A percentile compares a stretch with the other conserved stretches of the same genome.
Conservation (phyloP, 2,329 filamentous ascomycete species). For the Pseudonectria foliicola region DNA sequence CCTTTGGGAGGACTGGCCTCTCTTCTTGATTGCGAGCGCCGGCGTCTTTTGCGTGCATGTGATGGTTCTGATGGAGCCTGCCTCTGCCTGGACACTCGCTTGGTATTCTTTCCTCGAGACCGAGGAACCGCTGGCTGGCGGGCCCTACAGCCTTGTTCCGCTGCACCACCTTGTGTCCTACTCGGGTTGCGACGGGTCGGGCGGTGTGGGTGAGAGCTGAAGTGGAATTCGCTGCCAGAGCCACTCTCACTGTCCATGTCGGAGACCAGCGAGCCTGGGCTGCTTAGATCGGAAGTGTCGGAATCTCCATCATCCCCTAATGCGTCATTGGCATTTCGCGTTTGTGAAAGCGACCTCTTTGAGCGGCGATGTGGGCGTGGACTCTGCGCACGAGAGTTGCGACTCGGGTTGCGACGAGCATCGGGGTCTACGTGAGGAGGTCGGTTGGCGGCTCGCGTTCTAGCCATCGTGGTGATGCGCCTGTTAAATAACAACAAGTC, state of each 20-base stretch:
- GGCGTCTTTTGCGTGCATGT: slow-evolving; percentile 15
- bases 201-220: slow-evolving; percentile 4
- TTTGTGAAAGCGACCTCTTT: slow-evolving; percentile 9
- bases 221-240: slow-evolving; percentile 4
- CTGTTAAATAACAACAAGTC: slow-evolving; percentile 4
- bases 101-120: neutral
- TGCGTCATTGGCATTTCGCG: slow-evolving; percentile 6
- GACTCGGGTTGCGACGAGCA: slow-evolving; percentile 18
- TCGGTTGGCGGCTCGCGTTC: slow-evolving; percentile 19
- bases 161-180: neutral
- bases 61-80: slow-evolving; percentile 1
- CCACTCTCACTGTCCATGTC: slow-evolving; percentile 9
- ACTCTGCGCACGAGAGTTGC: slow-evolving; percentile 7
- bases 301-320: slow-evolving; percentile 9
- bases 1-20: slow-evolving; percentile 6
- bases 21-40: slow-evolving; percentile 6
- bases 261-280: neutral
- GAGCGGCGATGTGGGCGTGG: slow-evolving; percentile 8
- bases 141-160: slow-evolving; percentile 7
- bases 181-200: neutral
- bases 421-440: slow-evolving; percentile 5
- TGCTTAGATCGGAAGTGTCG: slow-evolving; percentile 7
- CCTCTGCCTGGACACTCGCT: slow-evolving; percentile 3
- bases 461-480: slow-evolving; percentile 17
- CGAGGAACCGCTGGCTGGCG: slow-evolving; percentile 9